These are phyloP conservation scores for Xylariaceae sp. DNA, from an alignment of 2,329 filamentous ascomycete species.

Conservation along the genomic window DNA sequence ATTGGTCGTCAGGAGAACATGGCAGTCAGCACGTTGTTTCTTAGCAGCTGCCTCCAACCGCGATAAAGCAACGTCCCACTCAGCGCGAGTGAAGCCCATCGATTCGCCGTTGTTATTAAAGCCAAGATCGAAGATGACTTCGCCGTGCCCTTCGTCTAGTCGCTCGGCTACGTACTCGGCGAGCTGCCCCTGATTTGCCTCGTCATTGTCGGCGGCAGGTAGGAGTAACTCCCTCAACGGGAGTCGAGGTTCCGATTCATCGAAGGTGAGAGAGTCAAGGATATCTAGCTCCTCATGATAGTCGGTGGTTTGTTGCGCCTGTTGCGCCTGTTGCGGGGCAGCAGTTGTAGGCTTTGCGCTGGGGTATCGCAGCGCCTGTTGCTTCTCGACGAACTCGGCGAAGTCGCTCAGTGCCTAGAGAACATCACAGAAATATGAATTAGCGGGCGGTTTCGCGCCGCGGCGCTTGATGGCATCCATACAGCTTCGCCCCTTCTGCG, in stretches of 20 bases:
- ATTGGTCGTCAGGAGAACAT: slow-evolving; percentile 82
- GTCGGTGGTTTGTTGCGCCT: slow-evolving; percentile 42
- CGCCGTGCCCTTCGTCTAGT: slow-evolving; percentile 77
- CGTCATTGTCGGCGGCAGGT: slow-evolving; percentile 44
- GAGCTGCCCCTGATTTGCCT: slow-evolving; percentile 58
- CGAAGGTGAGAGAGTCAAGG: slow-evolving; percentile 69
- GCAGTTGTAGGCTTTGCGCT: slow-evolving; percentile 31
- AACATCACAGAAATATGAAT: neutral
- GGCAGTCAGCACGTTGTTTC: slow-evolving; percentile 64
- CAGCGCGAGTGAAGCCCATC: slow-evolving; percentile 66
- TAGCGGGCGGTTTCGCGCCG: neutral
- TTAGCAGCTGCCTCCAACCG: slow-evolving; percentile 62
- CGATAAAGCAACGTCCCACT: slow-evolving; percentile 69
- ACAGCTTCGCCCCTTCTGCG: slow-evolving; percentile 83
- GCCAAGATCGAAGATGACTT: slow-evolving; percentile 86
- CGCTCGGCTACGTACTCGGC: slow-evolving; percentile 60
- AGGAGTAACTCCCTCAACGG: slow-evolving; percentile 74
- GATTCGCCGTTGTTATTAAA: slow-evolving; percentile 84
- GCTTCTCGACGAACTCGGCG: slow-evolving; percentile 93
- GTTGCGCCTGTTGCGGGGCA: neutral
- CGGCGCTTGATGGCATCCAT: slow-evolving; percentile 30
- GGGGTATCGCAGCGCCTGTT: slow-evolving; percentile 69
- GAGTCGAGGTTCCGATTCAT: slow-evolving; percentile 62
- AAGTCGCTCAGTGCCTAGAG: slow-evolving; percentile 80
- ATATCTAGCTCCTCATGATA: slow-evolving; percentile 89